Base-by-base conservation (phyloP, 1,139 yeast genomes). In the Geotrichum phurueaensis region DNA sequence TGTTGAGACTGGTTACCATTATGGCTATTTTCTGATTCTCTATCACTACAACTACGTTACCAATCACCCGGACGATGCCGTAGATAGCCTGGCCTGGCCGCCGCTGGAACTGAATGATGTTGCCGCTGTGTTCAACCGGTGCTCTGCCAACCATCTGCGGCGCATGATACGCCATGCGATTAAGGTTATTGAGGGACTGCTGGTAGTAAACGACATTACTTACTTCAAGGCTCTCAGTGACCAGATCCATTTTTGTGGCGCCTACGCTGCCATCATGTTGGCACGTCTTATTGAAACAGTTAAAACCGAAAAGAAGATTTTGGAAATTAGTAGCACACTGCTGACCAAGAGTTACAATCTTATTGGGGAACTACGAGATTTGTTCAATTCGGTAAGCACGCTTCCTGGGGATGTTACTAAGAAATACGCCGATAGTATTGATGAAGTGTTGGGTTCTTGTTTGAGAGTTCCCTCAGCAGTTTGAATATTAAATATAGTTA, bases 1-100 rank as follows among this genome's bases (percentile, higher is more conserved):
- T 73, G 87, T 87, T 9, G 94, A 87, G 67, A 81, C 86, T 61
- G 86, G 87, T 58, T 86, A 84, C 70, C 84, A 87, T 71, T 87
- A 85, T 66, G 83, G 87, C 59, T 79, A 81, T 62, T 75, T 87
- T 60, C 73, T 84, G 63, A 80, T 86, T 0, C 72, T 75, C 45
- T 77, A 77, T 64, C 75, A 71, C 63, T 70, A 73, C 71, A 70
- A 71, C 49, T 68, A 70, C 54, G 50, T 55, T 3, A 15, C 47
- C 7, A 33, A 59, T 12, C 53, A 36, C 3, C 33, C 25, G 20
- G 23, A 29, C 1, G 59, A 59, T n/a, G 59, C 47, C 1, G 23
- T 36, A 9, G 48, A 51, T 13, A 59, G 54, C 18, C 20, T 54
- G 27, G 43, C 54, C 20, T 52, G 55, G 23, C 53, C 61, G 4